Base-by-base conservation (phyloP, 129 eudicot genomes). In the Deinandra increscens region DNA sequence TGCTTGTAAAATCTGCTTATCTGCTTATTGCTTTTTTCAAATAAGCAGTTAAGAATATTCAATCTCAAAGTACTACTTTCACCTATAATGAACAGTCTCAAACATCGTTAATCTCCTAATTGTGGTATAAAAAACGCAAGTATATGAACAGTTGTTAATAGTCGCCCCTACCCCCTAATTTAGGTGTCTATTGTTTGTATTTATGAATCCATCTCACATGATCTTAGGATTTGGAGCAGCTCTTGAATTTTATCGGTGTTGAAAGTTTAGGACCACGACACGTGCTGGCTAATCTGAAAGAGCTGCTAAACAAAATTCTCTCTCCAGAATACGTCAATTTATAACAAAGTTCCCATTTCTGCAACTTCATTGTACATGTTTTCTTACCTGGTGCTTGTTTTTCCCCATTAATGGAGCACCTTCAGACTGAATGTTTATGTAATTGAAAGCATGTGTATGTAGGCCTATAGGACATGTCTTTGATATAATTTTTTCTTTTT, bases 181-280 rank as follows among this genome's bases (percentile, higher is more conserved):
- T 71, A 15, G 9, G 19, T 46, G 19, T 46, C 6, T 15, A 9
- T 13, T 9, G 11, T 26, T 26, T 26, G 31, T 72, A 22, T 63
- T 75, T 37, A 60, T 64, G 48, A 20, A 37, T 54, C 19, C 26
- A 59, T 38, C 44, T 73, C 34, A 4, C 33, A 41, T 59, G 72
- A 10, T 36, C 75, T 71, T 73, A 94, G 99, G 99, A 94, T 78
- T 59, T 94, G 76, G 97, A 94, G 81, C 99, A 94, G 86, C 93
- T 89, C 2, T 69, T 94, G 88, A 94, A 87, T 81, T 89, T 67
- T 66, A 86, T 94, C 26, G 99, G 99, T 3, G 83, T 77, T 61
- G 80, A 82, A 61, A 94, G 99, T 80, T 76, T 94, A 84, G 99
- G 99, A 69, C 99, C 99, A 18, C 83, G 99, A 18, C 97, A 94